These are phyloP conservation scores for Trametes gibbosa DNA, from an alignment of 768 basidiomycete genomes.

Conservation along the genomic window DNA sequence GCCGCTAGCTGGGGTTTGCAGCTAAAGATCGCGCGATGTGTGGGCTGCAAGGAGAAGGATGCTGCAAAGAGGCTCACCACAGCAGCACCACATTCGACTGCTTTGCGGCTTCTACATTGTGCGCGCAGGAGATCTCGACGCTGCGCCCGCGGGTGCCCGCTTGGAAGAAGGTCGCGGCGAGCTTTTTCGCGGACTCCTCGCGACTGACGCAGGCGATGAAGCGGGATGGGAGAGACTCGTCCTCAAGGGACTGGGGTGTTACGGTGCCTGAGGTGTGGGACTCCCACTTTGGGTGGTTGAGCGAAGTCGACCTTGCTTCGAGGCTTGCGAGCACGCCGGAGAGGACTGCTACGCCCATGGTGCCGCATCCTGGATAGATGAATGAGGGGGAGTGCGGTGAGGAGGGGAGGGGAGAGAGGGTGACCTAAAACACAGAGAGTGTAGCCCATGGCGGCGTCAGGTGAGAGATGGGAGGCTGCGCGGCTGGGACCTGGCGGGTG, in stretches of 20 bases:
- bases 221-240: conserved; percentile 69
- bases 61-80: conserved; percentile 53
- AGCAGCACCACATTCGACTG: conserved; percentile 84
- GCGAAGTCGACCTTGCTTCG: conserved; percentile 40
- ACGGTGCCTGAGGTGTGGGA: conserved; percentile 70
- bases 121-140: conserved; percentile 68
- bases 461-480: conserved; percentile 1
- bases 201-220: conserved; percentile 90
- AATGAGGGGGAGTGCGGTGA: conserved; percentile 19
- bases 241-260: conserved; percentile 56
- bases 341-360: conserved; percentile 95
- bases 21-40: conserved; percentile 40
- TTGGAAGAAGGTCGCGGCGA: conserved; percentile 56
- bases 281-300: conserved; percentile 53
- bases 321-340: conserved; percentile 90
- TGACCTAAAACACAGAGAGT: conserved; percentile 85
- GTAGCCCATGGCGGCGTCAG: conserved; percentile 69
- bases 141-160: conserved; percentile 57
- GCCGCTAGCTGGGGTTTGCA: conserved; percentile 93
- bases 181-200: conserved; percentile 66
- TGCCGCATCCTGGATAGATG: conserved; percentile 80
- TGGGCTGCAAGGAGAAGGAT: background rate
- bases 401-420: conserved; percentile 9
- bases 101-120: conserved; percentile 70
- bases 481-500: background rate